Percentiles rank a stretch among this genome's conserved stretches.
phyloP scores from a whole-genome alignment of 148 eudicot species.

The Oxyria digyna region DNA sequence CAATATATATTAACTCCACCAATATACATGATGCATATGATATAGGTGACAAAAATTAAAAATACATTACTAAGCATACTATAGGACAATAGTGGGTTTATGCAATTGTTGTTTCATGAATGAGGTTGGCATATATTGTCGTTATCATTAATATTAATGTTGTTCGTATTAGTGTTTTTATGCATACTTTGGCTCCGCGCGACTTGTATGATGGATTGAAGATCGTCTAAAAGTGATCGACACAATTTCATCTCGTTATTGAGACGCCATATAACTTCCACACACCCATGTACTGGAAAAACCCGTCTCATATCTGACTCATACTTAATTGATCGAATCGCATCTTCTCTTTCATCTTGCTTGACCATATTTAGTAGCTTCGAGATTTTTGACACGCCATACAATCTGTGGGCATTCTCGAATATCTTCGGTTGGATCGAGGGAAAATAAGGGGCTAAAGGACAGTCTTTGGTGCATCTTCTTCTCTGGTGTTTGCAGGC shows the following conservation, averaged over 20 bases:
- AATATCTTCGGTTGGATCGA: constrained; percentile 36
- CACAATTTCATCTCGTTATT: constrained; percentile 4
- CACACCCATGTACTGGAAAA: constrained; percentile 40
- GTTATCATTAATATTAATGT: too few relatives aligned
- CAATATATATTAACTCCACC: too few relatives aligned
- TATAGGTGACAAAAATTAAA: too few relatives aligned
- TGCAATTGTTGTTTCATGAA: too few relatives aligned
- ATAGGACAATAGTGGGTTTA: too few relatives aligned
- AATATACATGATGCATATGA: too few relatives aligned
- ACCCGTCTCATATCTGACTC: constrained; percentile 39
- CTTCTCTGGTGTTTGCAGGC: constrained; percentile 68
- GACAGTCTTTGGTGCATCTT: constrained; percentile 29
- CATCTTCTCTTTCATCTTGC: constrained; percentile 31
- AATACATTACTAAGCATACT: too few relatives aligned
- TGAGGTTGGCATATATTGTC: too few relatives aligned
- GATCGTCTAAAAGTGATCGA: too few relatives aligned
- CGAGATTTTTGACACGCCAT: constrained; percentile 40
- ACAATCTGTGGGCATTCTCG: constrained; percentile 42
- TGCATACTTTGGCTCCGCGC: too few relatives aligned
- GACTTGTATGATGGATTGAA: too few relatives aligned
- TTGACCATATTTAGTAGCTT: constrained; percentile 19
- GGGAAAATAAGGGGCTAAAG: constrained; percentile 56
- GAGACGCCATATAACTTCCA: constrained; percentile 13
- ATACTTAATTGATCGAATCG: constrained; percentile 46
- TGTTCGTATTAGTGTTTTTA: too few relatives aligned